phyloP scores from a whole-genome alignment of 2,329 filamentous ascomycete species.

The Lasiodiplodia sp. region DNA sequence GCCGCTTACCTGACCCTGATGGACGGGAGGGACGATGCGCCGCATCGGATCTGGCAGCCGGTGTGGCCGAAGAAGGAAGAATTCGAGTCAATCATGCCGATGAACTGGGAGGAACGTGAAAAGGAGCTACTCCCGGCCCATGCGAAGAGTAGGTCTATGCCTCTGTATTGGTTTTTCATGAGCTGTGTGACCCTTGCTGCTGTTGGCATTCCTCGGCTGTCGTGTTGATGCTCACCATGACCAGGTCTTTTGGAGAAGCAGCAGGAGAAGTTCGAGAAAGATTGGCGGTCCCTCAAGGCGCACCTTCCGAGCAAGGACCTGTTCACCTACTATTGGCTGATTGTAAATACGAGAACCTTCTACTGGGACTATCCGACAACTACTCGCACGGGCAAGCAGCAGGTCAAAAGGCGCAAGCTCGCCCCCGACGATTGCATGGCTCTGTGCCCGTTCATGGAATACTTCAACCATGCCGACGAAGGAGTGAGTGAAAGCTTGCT shows the following conservation, averaged over 20 bases:
- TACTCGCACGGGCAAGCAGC: conserved; percentile 48
- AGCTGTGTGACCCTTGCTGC: conserved; percentile 13
- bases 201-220: conserved; percentile 21
- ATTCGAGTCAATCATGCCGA: conserved; percentile 64
- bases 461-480: conserved; percentile 66
- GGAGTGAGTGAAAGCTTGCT: conserved; percentile 38
- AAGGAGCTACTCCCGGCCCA: conserved; percentile 49
- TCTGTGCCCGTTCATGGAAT: conserved; percentile 75
- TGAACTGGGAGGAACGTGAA: conserved; percentile 59
- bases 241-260: conserved; percentile 62
- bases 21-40: conserved; percentile 50
- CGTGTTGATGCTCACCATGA: conserved; percentile 15
- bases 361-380: conserved; percentile 58
- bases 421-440: conserved; percentile 67
- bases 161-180: conserved; percentile 13
- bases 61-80: conserved; percentile 71
- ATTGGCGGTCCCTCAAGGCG: conserved; percentile 56
- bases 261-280: conserved; percentile 57
- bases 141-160: conserved; percentile 37
- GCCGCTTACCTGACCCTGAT: conserved; percentile 70
- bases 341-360: conserved; percentile 67
- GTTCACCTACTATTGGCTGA: conserved; percentile 66
- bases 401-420: conserved; percentile 50
- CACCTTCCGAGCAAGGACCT: conserved; percentile 52
- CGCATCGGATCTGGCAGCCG: conserved; percentile 65